Base-by-base conservation (phyloP, 2,329 filamentous ascomycete genomes). In the Fusarium sp. region DNA sequence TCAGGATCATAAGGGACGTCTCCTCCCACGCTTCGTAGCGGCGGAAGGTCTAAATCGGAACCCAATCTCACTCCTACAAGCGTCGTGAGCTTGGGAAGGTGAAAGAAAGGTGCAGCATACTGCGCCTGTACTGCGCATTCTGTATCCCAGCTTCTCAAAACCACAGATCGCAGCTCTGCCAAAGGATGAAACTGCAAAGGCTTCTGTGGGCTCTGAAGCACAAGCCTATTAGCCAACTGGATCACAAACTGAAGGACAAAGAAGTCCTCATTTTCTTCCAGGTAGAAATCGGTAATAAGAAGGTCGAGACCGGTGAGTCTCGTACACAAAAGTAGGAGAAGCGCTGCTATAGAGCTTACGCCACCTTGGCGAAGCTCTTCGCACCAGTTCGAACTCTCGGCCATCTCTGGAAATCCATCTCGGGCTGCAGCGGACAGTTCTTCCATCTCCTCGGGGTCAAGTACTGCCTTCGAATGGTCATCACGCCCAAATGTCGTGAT, bases 111-210 rank as follows among this genome's bases (percentile, higher is more conserved):
- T 7, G 49, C 49, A 3, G 47, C 17, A 11, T 3, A 34, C 14
- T 34, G 26, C 8, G n/a, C 24, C 3, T 19, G 0, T 2, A 31
- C 51, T 0, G 13, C 3, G 0, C 17, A n/a, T 0, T 47, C n/a
- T 8, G 1, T 7, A 2, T 38, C 9, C 3, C 21, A 1, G 14
- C 28, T 21, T 53, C 11, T 6, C 8, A 45, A 2, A 4, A 55
- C 6, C 11, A 3, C 22, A 1, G 10, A 7, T 2, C 7, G 7
- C 1, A 55, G 22, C 10, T 15, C 14, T 2, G 2, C 14, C 1
- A 55, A 2, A 14, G 39, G 50, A 5, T 2, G 14, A 6, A 7
- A 3, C 11, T 0, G 1, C 1, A 45, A 26, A 10, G 26, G 34
- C 34, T 36, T 17, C 17, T 17, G 14, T 9, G 15, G 34, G 17